Percentiles rank a stretch among this genome's conserved stretches.
Evolutionary conservation across 2,329 filamentous ascomycete genomes (phyloP).

Genomic region (Talaromyces sp.): DNA sequence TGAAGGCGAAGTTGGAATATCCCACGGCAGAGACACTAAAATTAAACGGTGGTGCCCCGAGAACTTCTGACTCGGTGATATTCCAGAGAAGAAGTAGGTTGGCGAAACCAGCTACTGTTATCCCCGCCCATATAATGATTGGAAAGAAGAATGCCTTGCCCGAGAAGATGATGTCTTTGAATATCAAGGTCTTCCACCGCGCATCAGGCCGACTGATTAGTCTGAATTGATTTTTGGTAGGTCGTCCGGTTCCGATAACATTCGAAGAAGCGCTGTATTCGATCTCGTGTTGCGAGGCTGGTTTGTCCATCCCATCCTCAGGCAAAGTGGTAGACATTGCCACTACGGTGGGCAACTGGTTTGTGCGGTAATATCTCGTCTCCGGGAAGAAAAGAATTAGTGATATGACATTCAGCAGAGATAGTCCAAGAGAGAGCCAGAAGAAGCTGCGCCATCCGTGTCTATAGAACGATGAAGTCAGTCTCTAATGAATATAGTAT

Average conservation of each 20-base stretch:
- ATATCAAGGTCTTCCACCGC: not conserved
- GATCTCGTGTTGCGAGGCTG: not conserved
- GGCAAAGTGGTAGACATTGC: not conserved
- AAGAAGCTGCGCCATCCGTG: not conserved
- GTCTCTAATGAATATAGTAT: not conserved
- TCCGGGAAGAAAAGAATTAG: not conserved
- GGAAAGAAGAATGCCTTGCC: not conserved
- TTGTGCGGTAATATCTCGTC: not conserved
- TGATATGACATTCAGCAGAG: not conserved
- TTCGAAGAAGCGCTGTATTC: not conserved
- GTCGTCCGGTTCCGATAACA: not conserved
- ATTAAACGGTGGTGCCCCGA: not conserved
- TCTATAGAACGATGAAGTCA: not conserved
- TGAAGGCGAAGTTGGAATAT: not conserved
- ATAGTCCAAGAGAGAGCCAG: not conserved
- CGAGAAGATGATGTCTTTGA: not conserved
- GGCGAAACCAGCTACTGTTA: not conserved
- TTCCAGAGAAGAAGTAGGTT: not conserved
- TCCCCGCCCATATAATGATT: not conserved
- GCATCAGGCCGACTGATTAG: not conserved
- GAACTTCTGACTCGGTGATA: not conserved
- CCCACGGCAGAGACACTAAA: not conserved
- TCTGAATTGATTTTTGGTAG: not conserved
- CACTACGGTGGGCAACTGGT: not conserved
- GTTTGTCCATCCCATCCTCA: not conserved